Evolutionary conservation across 1,284 basidiomycete genomes (phyloP).

Genomic region (Cutaneotrichosporon cavernicola): DNA sequence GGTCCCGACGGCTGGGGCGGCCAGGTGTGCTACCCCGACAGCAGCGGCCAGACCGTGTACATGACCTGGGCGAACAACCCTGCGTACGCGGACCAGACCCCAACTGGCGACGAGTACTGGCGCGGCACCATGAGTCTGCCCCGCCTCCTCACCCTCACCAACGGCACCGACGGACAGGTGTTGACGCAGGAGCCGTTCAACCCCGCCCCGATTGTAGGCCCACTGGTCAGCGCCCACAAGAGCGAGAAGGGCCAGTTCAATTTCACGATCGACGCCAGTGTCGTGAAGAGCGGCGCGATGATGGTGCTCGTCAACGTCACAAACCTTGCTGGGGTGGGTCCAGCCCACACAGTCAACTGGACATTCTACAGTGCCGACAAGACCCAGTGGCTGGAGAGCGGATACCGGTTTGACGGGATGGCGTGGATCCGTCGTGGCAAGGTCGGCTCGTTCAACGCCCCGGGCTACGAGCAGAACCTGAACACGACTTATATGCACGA

Average conservation of each 20-base stretch:
- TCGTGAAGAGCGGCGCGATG: neutral
- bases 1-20: constrained; percentile 55
- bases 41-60: constrained; percentile 33
- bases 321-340: constrained; percentile 14
- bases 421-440: constrained; percentile 8
- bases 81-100: constrained; percentile 52
- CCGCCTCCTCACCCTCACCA: constrained; percentile 28
- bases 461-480: neutral
- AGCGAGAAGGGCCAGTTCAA: constrained; percentile 11
- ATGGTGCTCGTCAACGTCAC: constrained; percentile 2
- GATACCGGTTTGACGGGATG: neutral
- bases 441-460: neutral
- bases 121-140: constrained; percentile 48
- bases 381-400: constrained; percentile 9
- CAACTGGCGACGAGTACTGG: constrained; percentile 49
- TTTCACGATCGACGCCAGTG: neutral
- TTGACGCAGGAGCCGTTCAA: constrained; percentile 45
- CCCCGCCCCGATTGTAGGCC: constrained; percentile 30
- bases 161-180: constrained; percentile 43
- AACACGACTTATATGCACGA: neutral
- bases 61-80: constrained; percentile 55
- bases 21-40: constrained; percentile 49
- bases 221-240: constrained; percentile 10
- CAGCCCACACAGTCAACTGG: constrained; percentile 29
- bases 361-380: constrained; percentile 31